Percentiles rank a stretch among this genome's conserved stretches.
Evolutionary conservation across 192 early-diverging fungal species (phyloP).

Genomic region (Cladochytrium replicatum): DNA sequence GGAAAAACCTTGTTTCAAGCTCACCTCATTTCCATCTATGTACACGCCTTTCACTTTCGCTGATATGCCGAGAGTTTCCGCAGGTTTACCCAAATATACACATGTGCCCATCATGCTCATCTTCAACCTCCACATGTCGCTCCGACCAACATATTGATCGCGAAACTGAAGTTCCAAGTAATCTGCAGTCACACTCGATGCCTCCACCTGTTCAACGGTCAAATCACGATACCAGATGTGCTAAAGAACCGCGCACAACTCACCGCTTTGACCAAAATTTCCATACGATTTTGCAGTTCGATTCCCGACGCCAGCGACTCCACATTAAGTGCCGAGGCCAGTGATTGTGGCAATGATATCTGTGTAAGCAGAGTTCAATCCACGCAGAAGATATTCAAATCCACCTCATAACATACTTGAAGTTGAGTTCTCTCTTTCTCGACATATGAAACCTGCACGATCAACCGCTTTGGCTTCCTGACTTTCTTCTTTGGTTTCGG

Average conservation of each 20-base stretch:
- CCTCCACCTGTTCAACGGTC: constrained; percentile 52
- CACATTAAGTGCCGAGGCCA: no score
- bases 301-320: no score
- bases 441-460: no score
- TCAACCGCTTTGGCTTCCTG: no score
- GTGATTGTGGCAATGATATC: no score
- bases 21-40: constrained; percentile 47
- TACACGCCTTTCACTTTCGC: constrained; percentile 77
- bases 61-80: constrained; percentile 61
- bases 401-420: no score
- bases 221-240: not conserved
- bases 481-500: no score
- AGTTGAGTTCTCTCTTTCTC: no score
- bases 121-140: constrained; percentile 90
- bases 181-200: constrained; percentile 53
- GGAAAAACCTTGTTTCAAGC: not conserved
- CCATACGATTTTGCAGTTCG: constrained; percentile 44
- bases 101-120: constrained; percentile 54
- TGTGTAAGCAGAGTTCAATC: no score
- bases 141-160: constrained; percentile 82
- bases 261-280: constrained; percentile 57
- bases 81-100: constrained; percentile 68
- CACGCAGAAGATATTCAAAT: no score
- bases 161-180: constrained; percentile 79
- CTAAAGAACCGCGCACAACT: not conserved